Conservation (phyloP, 371 early-diverging fungal species). For the Syncephalastrum sp. region DNA sequence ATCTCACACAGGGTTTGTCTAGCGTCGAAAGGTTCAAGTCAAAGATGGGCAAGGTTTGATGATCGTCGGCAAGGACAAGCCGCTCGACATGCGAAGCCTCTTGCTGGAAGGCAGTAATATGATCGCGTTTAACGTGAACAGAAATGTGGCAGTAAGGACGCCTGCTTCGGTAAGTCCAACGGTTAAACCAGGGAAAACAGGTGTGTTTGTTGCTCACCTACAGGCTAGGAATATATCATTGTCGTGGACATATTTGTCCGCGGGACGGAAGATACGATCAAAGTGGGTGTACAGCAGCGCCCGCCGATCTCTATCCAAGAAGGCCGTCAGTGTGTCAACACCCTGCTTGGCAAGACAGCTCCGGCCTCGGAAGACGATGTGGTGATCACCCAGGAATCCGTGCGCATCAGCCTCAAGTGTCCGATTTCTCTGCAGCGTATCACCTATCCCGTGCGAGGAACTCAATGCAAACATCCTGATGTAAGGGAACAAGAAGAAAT, state of each 20-base stretch:
- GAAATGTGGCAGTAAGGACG: too few species aligned
- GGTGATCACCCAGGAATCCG: constrained; percentile 24
- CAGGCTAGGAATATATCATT: constrained; percentile 25
- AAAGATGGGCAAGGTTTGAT: constrained; percentile 10
- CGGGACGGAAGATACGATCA: constrained; percentile 25
- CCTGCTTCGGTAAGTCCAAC: too few species aligned
- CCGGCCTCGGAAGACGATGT: constrained; percentile 29
- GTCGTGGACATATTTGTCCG: constrained; percentile 18
- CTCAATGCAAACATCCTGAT: constrained; percentile 11
- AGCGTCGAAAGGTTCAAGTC: constrained; percentile 8
- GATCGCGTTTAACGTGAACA: too few species aligned
- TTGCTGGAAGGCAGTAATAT: too few species aligned
- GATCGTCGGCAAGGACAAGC: constrained; percentile 34
- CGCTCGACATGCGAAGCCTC: constrained; percentile 19
- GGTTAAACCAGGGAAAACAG: too few species aligned
- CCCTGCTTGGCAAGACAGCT: constrained; percentile 15
- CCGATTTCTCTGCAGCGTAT: constrained; percentile 17
- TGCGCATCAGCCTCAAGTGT: constrained; percentile 31
- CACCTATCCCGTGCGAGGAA: not conserved
- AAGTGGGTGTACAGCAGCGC: not conserved
- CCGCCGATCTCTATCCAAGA: not conserved
- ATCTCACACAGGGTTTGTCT: not conserved
- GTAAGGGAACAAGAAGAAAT: constrained; percentile 18
- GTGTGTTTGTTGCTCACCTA: too few species aligned
- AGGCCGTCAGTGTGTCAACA: constrained; percentile 19